These are phyloP conservation scores for Aphanocladium album DNA, from an alignment of 2,329 filamentous ascomycete genomes.

Conservation along the genomic window DNA sequence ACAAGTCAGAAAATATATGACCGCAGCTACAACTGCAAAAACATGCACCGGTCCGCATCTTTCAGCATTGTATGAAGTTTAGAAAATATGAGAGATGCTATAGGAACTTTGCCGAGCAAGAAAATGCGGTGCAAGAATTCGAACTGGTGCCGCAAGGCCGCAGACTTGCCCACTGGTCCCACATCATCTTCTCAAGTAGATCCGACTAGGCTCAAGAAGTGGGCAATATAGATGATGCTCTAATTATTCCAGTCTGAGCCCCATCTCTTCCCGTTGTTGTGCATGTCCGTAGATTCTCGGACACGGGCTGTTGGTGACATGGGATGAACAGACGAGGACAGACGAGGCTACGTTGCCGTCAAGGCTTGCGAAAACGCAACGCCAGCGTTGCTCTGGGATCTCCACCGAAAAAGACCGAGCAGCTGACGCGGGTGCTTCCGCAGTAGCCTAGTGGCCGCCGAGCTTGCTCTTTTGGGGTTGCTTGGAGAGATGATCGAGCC, in stretches of 20 bases:
- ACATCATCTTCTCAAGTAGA: too few species aligned
- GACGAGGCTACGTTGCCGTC: not conserved
- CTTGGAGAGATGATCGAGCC: not conserved
- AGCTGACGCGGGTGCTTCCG: slow-evolving; percentile 13
- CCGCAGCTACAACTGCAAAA: too few species aligned
- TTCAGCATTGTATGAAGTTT: too few species aligned
- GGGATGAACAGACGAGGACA: not conserved
- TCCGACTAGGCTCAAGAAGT: too few species aligned
- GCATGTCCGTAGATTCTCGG: not conserved
- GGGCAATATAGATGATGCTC: too few species aligned
- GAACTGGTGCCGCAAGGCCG: too few species aligned
- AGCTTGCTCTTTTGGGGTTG: not conserved
- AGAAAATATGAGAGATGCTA: too few species aligned
- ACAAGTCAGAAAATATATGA: not conserved
- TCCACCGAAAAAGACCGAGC: not conserved
- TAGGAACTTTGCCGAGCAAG: too few species aligned
- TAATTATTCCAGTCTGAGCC: not conserved
- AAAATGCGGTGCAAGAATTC: too few species aligned
- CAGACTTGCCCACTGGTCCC: too few species aligned
- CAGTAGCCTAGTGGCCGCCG: not conserved
- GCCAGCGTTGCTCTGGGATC: not conserved
- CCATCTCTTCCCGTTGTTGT: not conserved
- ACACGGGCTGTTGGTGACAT: not conserved
- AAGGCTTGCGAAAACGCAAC: slow-evolving; percentile 1
- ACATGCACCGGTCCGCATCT: too few species aligned